Percentiles rank a stretch among this genome's conserved stretches.
These are phyloP conservation scores for Ettlia oleoabundans DNA, from an alignment of 139 green algal species.

Conservation along the genomic window DNA sequence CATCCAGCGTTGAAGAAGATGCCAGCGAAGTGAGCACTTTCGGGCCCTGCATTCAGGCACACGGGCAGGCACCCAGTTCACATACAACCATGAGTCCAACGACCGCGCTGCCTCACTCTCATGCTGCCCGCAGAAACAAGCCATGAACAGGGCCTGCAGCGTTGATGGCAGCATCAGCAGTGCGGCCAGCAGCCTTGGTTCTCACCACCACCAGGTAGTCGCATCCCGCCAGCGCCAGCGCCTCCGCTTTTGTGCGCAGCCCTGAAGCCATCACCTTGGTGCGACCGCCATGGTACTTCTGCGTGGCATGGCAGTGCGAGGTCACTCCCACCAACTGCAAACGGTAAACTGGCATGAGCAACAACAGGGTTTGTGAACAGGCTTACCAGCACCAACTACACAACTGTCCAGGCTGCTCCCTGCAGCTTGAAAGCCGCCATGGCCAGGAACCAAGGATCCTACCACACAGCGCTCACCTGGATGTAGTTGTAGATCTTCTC, in stretches of 20 bases:
- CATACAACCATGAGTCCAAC: too few species aligned
- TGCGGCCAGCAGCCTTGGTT: not conserved
- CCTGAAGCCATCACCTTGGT: slow-evolving; percentile 85
- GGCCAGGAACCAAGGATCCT: not conserved
- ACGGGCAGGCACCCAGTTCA: not conserved
- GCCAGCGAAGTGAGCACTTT: slow-evolving; percentile 62
- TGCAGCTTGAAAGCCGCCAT: too few species aligned
- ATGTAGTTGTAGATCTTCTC: slow-evolving; percentile 79
- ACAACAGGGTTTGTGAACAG: too few species aligned
- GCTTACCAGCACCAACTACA: too few species aligned
- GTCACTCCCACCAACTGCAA: too few species aligned
- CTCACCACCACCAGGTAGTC: slow-evolving; percentile 75
- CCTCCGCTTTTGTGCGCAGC: slow-evolving; percentile 77
- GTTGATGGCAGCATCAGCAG: too few species aligned
- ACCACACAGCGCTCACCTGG: not conserved
- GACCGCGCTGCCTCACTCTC: too few species aligned
- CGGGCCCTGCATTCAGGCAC: slow-evolving; percentile 52
- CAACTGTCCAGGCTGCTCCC: too few species aligned
- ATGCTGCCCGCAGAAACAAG: too few species aligned
- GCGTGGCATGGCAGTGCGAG: not conserved
- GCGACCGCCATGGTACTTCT: slow-evolving; percentile 64
- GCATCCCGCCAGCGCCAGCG: slow-evolving; percentile 73
- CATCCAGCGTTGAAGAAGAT: slow-evolving; percentile 57
- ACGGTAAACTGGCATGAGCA: too few species aligned
- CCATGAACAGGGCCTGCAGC: not conserved